phyloP scores from a whole-genome alignment of 805 yeast species.

The Wickerhamomyces xylosicus region DNA sequence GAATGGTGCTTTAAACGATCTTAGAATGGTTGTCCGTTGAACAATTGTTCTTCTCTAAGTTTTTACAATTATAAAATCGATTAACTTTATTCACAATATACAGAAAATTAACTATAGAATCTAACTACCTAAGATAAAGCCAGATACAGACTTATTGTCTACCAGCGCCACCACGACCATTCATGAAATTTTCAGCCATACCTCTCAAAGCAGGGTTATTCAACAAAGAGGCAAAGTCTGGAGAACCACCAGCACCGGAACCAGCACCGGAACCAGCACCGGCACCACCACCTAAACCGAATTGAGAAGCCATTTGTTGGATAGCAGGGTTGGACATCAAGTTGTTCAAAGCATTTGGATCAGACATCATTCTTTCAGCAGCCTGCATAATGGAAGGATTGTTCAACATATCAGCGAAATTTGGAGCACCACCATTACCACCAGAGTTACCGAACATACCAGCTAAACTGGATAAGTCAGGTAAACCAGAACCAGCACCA shows the following conservation, averaged over 20 bases:
- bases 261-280: conserved; percentile 12
- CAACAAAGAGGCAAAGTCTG: conserved; percentile 62
- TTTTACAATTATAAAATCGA: too few species aligned
- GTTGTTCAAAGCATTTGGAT: conserved; percentile 66
- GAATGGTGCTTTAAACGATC: conserved; percentile 6
- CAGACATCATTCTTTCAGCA: conserved; percentile 79
- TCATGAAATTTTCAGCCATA: conserved; percentile 60
- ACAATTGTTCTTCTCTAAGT: too few species aligned
- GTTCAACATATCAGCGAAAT: conserved; percentile 59
- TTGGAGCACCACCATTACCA: conserved; percentile 64
- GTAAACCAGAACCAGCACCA: conserved; percentile 46
- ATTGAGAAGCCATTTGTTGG: conserved; percentile 72
- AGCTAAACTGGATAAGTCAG: conserved; percentile 46
- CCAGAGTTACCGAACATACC: conserved; percentile 49
- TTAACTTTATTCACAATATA: too few species aligned
- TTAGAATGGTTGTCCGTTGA: too few species aligned
- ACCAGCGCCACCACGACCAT: conserved; percentile 15
- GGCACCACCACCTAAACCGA: conserved; percentile 53
- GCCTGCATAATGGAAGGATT: conserved; percentile 91
- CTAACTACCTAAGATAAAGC: too few species aligned
- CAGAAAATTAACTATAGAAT: too few species aligned
- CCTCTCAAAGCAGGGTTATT: conserved; percentile 70
- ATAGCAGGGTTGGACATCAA: conserved; percentile 75
- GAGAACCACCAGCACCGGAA: conserved; percentile 23
- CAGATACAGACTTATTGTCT: conserved; percentile 11